Evolutionary conservation across 2,329 filamentous ascomycete genomes (phyloP).

Genomic region (Cylindrodendrum hubeiense): DNA sequence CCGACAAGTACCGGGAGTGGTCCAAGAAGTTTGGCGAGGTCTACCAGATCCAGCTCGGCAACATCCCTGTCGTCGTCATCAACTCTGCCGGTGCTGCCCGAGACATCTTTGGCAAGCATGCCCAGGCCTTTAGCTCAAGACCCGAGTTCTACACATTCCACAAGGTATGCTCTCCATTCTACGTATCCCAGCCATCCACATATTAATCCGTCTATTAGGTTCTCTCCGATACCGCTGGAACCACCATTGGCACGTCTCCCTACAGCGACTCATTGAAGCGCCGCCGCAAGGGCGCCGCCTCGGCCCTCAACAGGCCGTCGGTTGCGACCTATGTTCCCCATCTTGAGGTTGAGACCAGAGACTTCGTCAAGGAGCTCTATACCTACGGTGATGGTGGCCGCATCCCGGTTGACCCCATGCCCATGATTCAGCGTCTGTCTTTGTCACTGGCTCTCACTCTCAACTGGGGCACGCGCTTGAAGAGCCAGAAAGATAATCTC

Average conservation of each 20-base stretch:
- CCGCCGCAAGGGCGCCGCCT: constrained; percentile 73
- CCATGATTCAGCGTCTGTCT: constrained; percentile 74
- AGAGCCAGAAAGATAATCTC: constrained; percentile 67
- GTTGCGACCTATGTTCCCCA: constrained; percentile 73
- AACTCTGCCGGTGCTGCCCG: constrained; percentile 66
- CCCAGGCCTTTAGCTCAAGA: constrained; percentile 65
- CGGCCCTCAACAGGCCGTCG: constrained; percentile 74
- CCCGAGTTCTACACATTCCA: constrained; percentile 72
- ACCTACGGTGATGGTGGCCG: constrained; percentile 68
- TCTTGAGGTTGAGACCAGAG: constrained; percentile 71
- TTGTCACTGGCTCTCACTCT: constrained; percentile 73
- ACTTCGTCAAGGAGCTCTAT: constrained; percentile 72
- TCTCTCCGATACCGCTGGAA: constrained; percentile 73
- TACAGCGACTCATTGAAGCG: constrained; percentile 75
- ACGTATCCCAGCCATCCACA: background rate
- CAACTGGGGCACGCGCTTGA: constrained; percentile 75
- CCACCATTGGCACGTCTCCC: constrained; percentile 76
- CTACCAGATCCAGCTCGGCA: constrained; percentile 70
- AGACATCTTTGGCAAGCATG: constrained; percentile 63
- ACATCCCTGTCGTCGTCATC: constrained; percentile 67
- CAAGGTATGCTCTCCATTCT: constrained; percentile 53
- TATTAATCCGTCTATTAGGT: constrained; percentile 54
- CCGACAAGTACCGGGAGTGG: constrained; percentile 69
- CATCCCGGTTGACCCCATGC: constrained; percentile 72
- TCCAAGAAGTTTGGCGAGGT: constrained; percentile 61